Evolutionary conservation across 257 asterid genomes (phyloP).

Genomic region (Przewalskia tangutica): DNA sequence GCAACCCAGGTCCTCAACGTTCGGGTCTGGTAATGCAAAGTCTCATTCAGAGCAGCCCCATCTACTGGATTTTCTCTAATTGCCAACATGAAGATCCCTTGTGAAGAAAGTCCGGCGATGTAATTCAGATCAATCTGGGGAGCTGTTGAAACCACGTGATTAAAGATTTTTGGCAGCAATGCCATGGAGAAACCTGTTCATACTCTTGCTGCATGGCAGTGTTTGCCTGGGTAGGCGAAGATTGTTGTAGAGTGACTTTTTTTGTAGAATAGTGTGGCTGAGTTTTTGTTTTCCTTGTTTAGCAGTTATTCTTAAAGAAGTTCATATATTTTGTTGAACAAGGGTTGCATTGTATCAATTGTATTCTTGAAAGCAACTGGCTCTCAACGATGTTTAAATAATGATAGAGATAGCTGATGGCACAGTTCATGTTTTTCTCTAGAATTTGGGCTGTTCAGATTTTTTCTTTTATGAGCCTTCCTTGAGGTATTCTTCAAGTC

Average conservation of each 20-base stretch:
- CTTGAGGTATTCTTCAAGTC: neutral
- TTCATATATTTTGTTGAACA: neutral
- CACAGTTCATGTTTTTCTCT: neutral
- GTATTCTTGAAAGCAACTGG: neutral
- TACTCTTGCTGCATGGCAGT: conserved; percentile 2
- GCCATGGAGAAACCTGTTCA: conserved; percentile 4
- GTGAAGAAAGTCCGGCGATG: neutral
- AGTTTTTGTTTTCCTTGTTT: neutral
- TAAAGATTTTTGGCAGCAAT: neutral
- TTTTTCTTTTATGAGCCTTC: neutral
- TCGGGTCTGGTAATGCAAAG: conserved; percentile 28
- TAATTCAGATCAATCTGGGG: conserved; percentile 1
- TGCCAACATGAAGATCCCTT: conserved; percentile 4
- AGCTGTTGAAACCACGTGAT: conserved; percentile 3
- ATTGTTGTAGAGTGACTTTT: conserved; percentile 4
- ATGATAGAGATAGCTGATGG: neutral
- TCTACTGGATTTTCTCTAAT: conserved; percentile 70
- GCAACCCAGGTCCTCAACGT: conserved; percentile 27
- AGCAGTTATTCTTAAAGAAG: neutral
- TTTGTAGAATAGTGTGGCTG: conserved; percentile 6
- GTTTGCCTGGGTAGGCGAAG: conserved; percentile 5
- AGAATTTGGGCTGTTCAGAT: neutral
- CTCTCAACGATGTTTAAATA: neutral
- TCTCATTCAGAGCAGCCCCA: conserved; percentile 53
- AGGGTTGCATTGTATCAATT: neutral